Percentiles rank a stretch among this genome's conserved stretches.
Conservation (phyloP, 352 stramenopile genomes). For the Globisporangium recalcitrans region DNA sequence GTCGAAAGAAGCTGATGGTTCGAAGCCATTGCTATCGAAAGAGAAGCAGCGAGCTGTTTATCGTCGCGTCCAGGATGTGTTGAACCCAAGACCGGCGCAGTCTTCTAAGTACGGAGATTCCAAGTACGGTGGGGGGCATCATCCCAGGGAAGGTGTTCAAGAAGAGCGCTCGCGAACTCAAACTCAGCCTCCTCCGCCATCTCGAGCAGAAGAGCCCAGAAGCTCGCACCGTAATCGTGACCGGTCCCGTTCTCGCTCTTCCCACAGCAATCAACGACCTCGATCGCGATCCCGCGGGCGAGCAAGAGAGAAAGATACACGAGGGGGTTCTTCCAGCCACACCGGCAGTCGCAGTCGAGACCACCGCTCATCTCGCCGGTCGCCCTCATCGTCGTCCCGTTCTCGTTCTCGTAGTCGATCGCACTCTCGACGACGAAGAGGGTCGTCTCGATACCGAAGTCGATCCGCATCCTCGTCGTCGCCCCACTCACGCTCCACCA, state of each 20-base stretch:
- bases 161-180: neutral
- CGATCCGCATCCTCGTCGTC: conserved; percentile 16
- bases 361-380: conserved; percentile 8
- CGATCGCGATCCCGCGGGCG: conserved; percentile 6
- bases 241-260: neutral
- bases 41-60: conserved; percentile 25
- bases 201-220: neutral
- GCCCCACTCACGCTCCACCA: conserved; percentile 18
- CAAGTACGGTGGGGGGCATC: conserved; percentile 22
- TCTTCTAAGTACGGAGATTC: conserved; percentile 18
- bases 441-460: neutral
- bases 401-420: conserved; percentile 38
- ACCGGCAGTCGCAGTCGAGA: conserved; percentile 13
- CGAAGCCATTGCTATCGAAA: conserved; percentile 22
- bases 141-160: conserved; percentile 3
- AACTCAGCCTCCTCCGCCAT: neutral
- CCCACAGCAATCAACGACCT: neutral
- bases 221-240: neutral
- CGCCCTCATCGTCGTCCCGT: conserved; percentile 18
- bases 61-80: conserved; percentile 8
- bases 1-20: conserved; percentile 1
- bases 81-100: conserved; percentile 6
- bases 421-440: conserved; percentile 10
- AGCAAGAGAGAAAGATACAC: conserved; percentile 12
- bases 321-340: conserved; percentile 10